A percentile compares a stretch with the other conserved stretches of the same genome.
These are phyloP conservation scores for Tillandsia leiboldiana DNA, from an alignment of 176 grass and related monocot species.

Conservation along the genomic window DNA sequence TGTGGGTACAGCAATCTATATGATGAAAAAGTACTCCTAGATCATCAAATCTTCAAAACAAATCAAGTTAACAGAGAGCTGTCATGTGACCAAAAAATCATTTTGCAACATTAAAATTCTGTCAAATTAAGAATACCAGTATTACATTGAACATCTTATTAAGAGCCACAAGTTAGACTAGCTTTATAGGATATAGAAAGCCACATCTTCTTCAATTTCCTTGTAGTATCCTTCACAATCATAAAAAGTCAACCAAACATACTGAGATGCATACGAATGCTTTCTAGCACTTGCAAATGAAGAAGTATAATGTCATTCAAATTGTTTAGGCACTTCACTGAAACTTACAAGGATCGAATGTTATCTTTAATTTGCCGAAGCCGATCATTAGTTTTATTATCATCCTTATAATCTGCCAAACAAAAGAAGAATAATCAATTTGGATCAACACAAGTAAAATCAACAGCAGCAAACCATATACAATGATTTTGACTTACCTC, in stretches of 20 bases:
- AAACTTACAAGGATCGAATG: constrained; percentile 70
- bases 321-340: neutral
- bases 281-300: neutral
- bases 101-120: too few relatives aligned
- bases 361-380: constrained; percentile 64
- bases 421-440: constrained; percentile 9
- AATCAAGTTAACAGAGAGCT: too few relatives aligned
- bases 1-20: too few relatives aligned
- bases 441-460: neutral
- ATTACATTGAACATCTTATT: too few relatives aligned
- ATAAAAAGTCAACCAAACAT: neutral
- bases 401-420: constrained; percentile 54
- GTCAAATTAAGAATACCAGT: too few relatives aligned
- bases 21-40: too few relatives aligned
- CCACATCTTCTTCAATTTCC: too few relatives aligned
- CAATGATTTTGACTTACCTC: constrained; percentile 17
- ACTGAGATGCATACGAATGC: neutral
- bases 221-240: too few relatives aligned
- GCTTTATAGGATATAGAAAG: too few relatives aligned
- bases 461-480: constrained; percentile 2
- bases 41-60: too few relatives aligned
- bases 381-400: constrained; percentile 40
- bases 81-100: too few relatives aligned
- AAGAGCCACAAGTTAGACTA: too few relatives aligned
- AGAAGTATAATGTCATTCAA: neutral